Evolutionary conservation across 2,329 filamentous ascomycete genomes (phyloP).

Genomic region (Alternaria postmessia): DNA sequence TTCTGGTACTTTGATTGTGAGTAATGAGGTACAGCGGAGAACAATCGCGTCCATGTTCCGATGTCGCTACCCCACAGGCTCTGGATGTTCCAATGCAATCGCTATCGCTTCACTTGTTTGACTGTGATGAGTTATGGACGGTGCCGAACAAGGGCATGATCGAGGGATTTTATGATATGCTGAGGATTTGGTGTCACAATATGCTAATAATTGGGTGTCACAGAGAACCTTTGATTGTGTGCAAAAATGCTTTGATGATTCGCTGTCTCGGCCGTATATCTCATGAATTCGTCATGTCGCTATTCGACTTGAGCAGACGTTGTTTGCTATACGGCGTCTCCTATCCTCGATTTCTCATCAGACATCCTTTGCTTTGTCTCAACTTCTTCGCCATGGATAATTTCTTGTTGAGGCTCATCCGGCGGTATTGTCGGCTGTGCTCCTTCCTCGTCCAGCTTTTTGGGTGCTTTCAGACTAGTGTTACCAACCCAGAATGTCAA

Average conservation of each 20-base stretch:
- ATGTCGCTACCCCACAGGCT: neutral
- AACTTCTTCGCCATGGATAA: slow-evolving; percentile 1
- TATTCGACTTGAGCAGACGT: neutral
- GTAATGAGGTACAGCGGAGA: neutral
- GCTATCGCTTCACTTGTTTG: no score
- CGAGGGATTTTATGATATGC: neutral
- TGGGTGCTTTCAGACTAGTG: slow-evolving; percentile 29
- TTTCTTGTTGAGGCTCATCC: neutral
- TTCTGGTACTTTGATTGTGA: neutral
- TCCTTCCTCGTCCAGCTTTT: slow-evolving; percentile 27
- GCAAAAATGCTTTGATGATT: neutral
- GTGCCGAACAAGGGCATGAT: neutral
- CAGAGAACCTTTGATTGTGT: neutral
- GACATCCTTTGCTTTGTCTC: neutral
- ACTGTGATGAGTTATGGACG: neutral
- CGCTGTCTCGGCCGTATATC: neutral
- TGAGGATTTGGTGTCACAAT: neutral
- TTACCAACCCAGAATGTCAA: slow-evolving; percentile 34
- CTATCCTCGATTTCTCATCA: neutral
- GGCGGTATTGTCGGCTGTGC: neutral
- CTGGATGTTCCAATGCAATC: neutral
- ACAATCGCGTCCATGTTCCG: neutral
- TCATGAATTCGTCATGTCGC: neutral
- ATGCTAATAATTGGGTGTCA: neutral
- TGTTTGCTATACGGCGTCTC: neutral